Evolutionary conservation across 768 basidiomycete species (phyloP), one percentile per base, ranked within the genome.

Genomic region (Sporobolomyces roseus): DNA sequence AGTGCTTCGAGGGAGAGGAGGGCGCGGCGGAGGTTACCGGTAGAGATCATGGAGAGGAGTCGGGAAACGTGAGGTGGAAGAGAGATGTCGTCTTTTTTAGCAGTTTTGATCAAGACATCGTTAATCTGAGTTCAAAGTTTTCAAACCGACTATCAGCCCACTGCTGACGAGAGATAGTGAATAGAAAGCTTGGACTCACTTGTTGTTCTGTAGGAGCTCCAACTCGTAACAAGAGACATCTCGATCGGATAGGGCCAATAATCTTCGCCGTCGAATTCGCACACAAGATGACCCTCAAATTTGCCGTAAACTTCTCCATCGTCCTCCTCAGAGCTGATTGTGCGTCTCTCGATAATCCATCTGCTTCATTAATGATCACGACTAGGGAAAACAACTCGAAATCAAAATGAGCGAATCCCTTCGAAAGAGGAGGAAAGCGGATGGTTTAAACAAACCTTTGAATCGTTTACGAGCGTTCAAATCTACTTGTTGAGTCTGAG

Each of bases 271-370:
- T 97, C 77, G 90, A 92, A 79, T 93, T 93, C 27, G 93, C 93
- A 77, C 93, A 97, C 1, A 99, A 83, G 74, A 99, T 94, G 75
- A 99, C 88, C 33, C 94, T 86, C 85, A 99, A 85, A 78, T 97
- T 99, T 48, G 88, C 86, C 89, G 96, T 97, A 82, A 94, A 98
- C 79, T 97, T 98, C 78, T 99, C 94, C 94, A 98, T 99, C 14
- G 94, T 99, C 65, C 94, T 84, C 75, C 94, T 87, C 38, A 99
- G 84, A 12, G 94, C 94, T 0, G 94, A 93, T 81, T 99, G 94
- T 1, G 94, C 94, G 80, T 99, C 94, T 61, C 94, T 87, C 16
- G 91, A 87, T 48, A 99, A 83, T 0, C 90, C 88, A 78, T 99
- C 94, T 2, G 94, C 94, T 80, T 97, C 94, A 74, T 98, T 97